Percentiles rank a stretch among this genome's conserved stretches.
These are phyloP conservation scores for Mycena amicta DNA, from an alignment of 768 basidiomycete genomes.

Conservation along the genomic window DNA sequence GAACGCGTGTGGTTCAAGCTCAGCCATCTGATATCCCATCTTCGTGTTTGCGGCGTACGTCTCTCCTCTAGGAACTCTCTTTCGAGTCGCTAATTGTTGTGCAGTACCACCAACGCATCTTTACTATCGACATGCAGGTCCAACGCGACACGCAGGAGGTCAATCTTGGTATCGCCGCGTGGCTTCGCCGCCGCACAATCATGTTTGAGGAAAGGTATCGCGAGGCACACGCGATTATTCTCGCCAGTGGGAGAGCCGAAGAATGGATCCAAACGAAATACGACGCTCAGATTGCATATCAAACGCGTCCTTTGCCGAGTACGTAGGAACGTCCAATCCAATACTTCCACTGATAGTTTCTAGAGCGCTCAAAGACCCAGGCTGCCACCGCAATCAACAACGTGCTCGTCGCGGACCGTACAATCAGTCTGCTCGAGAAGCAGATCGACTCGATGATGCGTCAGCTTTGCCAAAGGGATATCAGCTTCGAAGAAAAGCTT, in stretches of 20 bases:
- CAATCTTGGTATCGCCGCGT: constrained; percentile 32
- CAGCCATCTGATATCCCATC: constrained; percentile 37
- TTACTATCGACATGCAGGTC: constrained; percentile 29
- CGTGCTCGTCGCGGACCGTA: too few species aligned
- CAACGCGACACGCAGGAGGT: constrained; percentile 27
- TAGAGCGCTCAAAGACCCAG: too few species aligned
- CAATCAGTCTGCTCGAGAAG: too few species aligned
- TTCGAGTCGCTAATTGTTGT: neutral
- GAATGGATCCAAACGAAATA: constrained; percentile 32
- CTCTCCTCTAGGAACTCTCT: neutral
- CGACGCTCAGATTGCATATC: constrained; percentile 31
- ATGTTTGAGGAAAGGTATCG: constrained; percentile 13
- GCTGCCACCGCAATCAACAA: too few species aligned
- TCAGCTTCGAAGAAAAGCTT: neutral
- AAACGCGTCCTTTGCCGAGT: constrained; percentile 18
- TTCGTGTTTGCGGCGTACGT: constrained; percentile 35
- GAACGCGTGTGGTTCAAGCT: constrained; percentile 38
- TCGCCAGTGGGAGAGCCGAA: constrained; percentile 7
- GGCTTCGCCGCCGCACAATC: constrained; percentile 28
- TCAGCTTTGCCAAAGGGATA: too few species aligned
- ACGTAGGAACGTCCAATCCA: too few species aligned
- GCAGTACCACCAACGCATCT: constrained; percentile 5
- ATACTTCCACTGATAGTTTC: too few species aligned
- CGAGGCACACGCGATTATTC: constrained; percentile 21
- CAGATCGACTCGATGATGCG: neutral